phyloP scores from a whole-genome alignment of 2,329 filamentous ascomycete genomes.

The Ilyonectria robusta region DNA sequence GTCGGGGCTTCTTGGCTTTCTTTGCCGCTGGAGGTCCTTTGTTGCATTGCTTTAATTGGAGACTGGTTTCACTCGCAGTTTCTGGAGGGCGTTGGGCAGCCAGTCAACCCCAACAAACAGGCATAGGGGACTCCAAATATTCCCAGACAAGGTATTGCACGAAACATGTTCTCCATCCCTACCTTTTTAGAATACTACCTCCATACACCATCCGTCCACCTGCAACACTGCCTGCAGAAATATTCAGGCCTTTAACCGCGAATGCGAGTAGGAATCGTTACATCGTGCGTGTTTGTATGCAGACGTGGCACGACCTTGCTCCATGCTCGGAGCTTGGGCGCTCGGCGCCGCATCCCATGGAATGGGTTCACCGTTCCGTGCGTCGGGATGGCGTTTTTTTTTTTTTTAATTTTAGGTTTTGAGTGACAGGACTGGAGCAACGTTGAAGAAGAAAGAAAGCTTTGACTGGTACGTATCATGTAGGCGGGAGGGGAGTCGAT shows the following conservation, averaged over 20 bases:
- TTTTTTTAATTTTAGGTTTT: slow-evolving; percentile 12
- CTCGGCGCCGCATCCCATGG: slow-evolving; percentile 9
- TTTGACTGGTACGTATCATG: not conserved
- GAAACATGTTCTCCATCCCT: not conserved
- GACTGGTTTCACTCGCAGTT: not conserved
- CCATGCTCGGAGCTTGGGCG: slow-evolving; percentile 10
- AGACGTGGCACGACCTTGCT: slow-evolving; percentile 40
- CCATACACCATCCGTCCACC: not conserved
- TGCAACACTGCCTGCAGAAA: slow-evolving; percentile 3
- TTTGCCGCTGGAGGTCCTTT: not conserved
- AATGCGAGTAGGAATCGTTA: not conserved
- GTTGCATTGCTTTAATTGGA: not conserved
- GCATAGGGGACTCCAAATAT: not conserved
- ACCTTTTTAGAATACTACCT: not conserved
- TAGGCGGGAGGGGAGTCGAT: not conserved
- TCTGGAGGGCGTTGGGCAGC: not conserved
- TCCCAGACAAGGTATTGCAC: not conserved
- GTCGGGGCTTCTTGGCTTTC: not conserved
- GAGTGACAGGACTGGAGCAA: not conserved
- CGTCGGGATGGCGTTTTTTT: slow-evolving; percentile 10
- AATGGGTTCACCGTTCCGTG: slow-evolving; percentile 5
- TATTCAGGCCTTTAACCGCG: not conserved
- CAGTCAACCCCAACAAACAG: not conserved
- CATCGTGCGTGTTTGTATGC: slow-evolving; percentile 32
- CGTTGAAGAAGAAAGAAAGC: not conserved